phyloP scores from a whole-genome alignment of 352 stramenopile genomes.

The Lagenidium sp. region DNA sequence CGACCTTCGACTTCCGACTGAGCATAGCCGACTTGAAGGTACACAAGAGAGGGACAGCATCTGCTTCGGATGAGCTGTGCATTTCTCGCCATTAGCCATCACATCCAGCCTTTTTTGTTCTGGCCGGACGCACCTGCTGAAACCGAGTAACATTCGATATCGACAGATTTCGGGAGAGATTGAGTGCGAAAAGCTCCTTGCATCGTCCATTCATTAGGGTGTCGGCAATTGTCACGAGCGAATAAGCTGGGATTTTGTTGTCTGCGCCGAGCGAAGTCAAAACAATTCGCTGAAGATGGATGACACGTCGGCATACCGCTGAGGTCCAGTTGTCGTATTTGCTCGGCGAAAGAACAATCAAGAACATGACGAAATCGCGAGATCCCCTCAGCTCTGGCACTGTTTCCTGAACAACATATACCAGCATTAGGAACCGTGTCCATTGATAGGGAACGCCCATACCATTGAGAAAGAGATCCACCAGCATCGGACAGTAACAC shows the following conservation, averaged over 20 bases:
- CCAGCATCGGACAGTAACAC: constrained; percentile 3
- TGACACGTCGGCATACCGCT: constrained; percentile 27
- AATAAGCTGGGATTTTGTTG: constrained; percentile 37
- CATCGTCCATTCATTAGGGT: constrained; percentile 26
- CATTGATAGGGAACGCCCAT: not conserved
- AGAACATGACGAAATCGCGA: constrained; percentile 32
- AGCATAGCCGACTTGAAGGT: constrained; percentile 36
- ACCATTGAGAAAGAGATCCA: constrained; percentile 3
- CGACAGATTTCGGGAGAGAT: constrained; percentile 35
- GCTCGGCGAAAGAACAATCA: constrained; percentile 13
- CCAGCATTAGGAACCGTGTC: not conserved
- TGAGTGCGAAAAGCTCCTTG: constrained; percentile 35
- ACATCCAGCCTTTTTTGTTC: not conserved
- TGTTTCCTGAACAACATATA: constrained; percentile 21
- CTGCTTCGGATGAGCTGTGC: constrained; percentile 32
- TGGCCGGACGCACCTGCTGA: constrained; percentile 21
- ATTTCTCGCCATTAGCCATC: not conserved
- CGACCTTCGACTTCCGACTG: constrained; percentile 33
- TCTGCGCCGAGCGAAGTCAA: constrained; percentile 10
- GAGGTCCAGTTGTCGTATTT: constrained; percentile 31
- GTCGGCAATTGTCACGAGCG: constrained; percentile 27
- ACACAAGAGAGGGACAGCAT: constrained; percentile 38
- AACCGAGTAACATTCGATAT: constrained; percentile 34
- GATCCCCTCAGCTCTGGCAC: constrained; percentile 27
- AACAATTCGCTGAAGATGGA: not conserved